Evolutionary conservation across 305 asterid genomes (phyloP), one percentile per base, ranked within the genome.

Genomic region (Plantago coronopus): DNA sequence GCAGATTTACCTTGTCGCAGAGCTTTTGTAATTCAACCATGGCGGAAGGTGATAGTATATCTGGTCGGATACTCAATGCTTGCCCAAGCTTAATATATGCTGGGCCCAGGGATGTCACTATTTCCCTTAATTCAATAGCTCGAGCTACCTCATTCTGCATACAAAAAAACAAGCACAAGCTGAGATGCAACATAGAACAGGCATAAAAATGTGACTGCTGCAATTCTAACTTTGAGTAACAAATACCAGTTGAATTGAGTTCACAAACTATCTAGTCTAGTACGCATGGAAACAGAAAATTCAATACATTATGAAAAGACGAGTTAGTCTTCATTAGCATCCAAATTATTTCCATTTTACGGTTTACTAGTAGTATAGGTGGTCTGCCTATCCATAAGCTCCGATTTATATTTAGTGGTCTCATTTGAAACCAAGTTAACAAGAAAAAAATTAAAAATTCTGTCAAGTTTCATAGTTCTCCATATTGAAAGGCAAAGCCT

Each of bases 21-120:
- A 93, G 99, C 85, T 93, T 93, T 75, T 93, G 99, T 64, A 93
- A 83, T 69, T 93, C 99, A 76, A 56, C 65, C 99, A 93, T 93
- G 62, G 99, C 99, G 72, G 65, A 53, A 43, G 99, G 99, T 17
- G 99, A 93, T 65, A 93, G 72, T 70, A 93, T 81, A 71, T 93
- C 99, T 49, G 99, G 99, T 22, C 99, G 90, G 61, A 93, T 93
- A 76, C 99, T 93, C 77, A 93, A 73, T 63, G 99, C 99, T 83
- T 93, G 99, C 73, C 99, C 97, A 64, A 89, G 96, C 79, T 93
- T 93, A 70, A 93, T 93, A 71, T 93, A 93, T 68, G 99, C 99
- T 68, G 99, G 99, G 55, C 99, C 99, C 82, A 93, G 71, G 47
- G 97, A 93, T 51, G 99, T 93, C 65, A 93, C 97, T 64, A 93